Base-by-base conservation (phyloP, 768 basidiomycete genomes). In the Lentinula aciculospora region DNA sequence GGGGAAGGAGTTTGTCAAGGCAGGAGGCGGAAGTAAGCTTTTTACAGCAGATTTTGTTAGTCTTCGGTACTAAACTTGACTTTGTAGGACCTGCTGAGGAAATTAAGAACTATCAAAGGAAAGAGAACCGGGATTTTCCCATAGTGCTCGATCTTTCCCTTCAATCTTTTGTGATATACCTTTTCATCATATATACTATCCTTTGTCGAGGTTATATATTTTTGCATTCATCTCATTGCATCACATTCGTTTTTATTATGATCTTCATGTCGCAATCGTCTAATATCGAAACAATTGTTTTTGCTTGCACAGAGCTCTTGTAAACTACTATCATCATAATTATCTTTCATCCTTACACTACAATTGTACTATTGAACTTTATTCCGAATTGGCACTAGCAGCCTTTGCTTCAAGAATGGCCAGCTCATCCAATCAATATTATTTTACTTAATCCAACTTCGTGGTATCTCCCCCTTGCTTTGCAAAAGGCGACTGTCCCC, bases 21-120 rank as follows among this genome's bases (percentile, higher is more conserved):
- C 42, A 83, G 53, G 89, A 93, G 69, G 81, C 83, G 39, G 83
- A 89, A 80, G 90, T 91, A 61, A 42, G 83, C 73, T 31, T 36
- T 53, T 10, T 17, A 10, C 9, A 21, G 56, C n/a, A 36, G 56
- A 49, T 44, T 32, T 45, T 44, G 8, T 50, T 29, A 50, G 29
- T 48, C 13, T 17, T 44, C 31, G 5, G 4, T 48, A 58, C 66
- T 17, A 67, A 17, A 59, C 42, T 28, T 60, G 21, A 37, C 12
- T 51, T 58, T 45, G 53, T 60, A 86, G 84, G 83, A 83, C 61
- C 72, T 88, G 47, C 69, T 82, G 60, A 72, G 76, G 58, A 80
- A 75, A 56, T 72, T 87, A 56, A 74, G 81, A 63, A 80, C 73
- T 32, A 72, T 87, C 58, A 82, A 77, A 64, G 73, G 74, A 61